Evolutionary conservation across 2,329 filamentous ascomycete genomes (phyloP).

Genomic region (Colletotrichum sp.): DNA sequence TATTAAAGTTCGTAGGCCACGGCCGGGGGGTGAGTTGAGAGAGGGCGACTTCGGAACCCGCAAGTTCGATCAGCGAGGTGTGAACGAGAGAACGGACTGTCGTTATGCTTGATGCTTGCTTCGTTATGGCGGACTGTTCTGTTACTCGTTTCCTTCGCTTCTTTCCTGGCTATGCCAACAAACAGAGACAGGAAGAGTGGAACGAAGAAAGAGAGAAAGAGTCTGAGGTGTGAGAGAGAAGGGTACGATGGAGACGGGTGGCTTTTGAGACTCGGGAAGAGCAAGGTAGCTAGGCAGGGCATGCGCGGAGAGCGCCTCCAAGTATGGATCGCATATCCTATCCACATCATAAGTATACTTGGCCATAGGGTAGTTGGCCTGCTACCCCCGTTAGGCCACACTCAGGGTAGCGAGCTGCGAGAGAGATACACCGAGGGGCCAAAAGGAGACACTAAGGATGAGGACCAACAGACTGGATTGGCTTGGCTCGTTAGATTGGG

Average conservation of each 20-base stretch:
- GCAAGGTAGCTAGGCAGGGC: neutral
- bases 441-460: slow-evolving; percentile 20
- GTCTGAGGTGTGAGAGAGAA: neutral
- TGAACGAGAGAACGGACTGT: neutral
- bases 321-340: neutral
- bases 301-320: slow-evolving; percentile 17
- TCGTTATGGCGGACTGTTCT: neutral
- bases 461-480: slow-evolving; percentile 24
- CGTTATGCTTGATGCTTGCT: neutral
- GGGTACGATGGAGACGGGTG: slow-evolving; percentile 13
- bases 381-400: slow-evolving; percentile 4
- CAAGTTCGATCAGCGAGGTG: neutral
- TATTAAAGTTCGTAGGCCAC: slow-evolving; percentile 8
- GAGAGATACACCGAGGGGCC: slow-evolving; percentile 23
- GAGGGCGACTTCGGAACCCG: neutral
- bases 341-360: slow-evolving; percentile 3
- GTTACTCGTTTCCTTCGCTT: neutral
- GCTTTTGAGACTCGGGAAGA: slow-evolving; percentile 12
- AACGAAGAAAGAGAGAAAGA: neutral
- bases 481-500: slow-evolving; percentile 24
- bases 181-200: neutral
- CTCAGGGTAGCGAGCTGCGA: slow-evolving; percentile 22
- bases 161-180: neutral
- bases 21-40: slow-evolving; percentile 4
- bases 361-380: neutral